phyloP scores from a whole-genome alignment of 2,329 filamentous ascomycete genomes.

The Pseudocercospora eumusae region DNA sequence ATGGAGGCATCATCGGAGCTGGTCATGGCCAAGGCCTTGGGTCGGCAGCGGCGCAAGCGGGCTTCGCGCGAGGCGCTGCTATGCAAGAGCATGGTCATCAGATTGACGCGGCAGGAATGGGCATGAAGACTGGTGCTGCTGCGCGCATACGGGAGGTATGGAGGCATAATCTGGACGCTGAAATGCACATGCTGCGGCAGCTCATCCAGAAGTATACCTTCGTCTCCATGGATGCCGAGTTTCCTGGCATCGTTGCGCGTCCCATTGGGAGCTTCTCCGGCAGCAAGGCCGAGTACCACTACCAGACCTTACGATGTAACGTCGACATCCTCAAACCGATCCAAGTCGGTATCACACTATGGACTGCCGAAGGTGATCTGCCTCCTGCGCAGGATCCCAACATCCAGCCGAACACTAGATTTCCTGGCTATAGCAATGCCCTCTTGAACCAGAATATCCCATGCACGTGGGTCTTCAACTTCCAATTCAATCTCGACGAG shows the following conservation, averaged over 20 bases:
- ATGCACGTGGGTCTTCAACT: slow-evolving; percentile 99
- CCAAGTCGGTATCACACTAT: slow-evolving; percentile 91
- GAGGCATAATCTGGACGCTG: slow-evolving; percentile 86
- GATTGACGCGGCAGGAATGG: slow-evolving; percentile 34
- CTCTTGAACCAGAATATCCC: slow-evolving; percentile 59
- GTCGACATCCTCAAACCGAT: slow-evolving; percentile 98
- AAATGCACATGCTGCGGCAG: slow-evolving; percentile 81
- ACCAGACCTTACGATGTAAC: slow-evolving; percentile 95
- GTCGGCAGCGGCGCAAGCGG: slow-evolving; percentile 83
- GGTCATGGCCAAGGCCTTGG: slow-evolving; percentile 66
- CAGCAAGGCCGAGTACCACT: slow-evolving; percentile 96
- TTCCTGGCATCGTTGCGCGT: slow-evolving; percentile 93
- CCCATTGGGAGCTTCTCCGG: slow-evolving; percentile 87
- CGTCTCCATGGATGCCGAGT: slow-evolving; percentile 98
- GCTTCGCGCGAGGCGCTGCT: slow-evolving; percentile 73
- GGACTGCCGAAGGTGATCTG: slow-evolving; percentile 85
- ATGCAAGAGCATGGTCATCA: slow-evolving; percentile 49
- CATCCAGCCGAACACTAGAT: slow-evolving; percentile 42
- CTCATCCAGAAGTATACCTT: slow-evolving; percentile 90
- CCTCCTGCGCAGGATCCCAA: slow-evolving; percentile 65
- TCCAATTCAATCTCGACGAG: slow-evolving; percentile 88
- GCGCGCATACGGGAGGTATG: slow-evolving; percentile 93
- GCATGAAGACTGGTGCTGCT: slow-evolving; percentile 63
- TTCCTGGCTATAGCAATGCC: slow-evolving; percentile 46
- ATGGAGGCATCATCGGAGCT: slow-evolving; percentile 34